phyloP scores from a whole-genome alignment of 345 rosid genomes.

The Orychophragmus violaceus region DNA sequence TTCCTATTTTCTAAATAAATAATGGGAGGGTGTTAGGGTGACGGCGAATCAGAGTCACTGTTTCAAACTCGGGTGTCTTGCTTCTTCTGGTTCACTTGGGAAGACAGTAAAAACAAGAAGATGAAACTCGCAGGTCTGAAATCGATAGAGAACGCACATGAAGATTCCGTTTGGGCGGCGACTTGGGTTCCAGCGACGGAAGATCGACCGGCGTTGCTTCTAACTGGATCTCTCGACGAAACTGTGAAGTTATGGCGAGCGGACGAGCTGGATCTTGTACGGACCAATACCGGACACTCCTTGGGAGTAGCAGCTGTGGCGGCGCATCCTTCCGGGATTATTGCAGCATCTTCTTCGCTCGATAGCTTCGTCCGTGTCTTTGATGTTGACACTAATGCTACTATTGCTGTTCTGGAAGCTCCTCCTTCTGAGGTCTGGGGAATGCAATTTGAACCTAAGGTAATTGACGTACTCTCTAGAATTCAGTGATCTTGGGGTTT shows the following conservation, averaged over 20 bases:
- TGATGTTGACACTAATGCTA: conserved; percentile 87
- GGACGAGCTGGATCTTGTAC: conserved; percentile 69
- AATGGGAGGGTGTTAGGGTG: neutral
- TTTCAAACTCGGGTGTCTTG: conserved; percentile 3
- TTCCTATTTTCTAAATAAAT: neutral
- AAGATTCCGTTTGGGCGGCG: conserved; percentile 90
- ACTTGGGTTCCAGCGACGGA: conserved; percentile 84
- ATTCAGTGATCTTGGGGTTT: neutral
- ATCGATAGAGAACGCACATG: conserved; percentile 75
- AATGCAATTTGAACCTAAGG: conserved; percentile 93
- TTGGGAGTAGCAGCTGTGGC: conserved; percentile 93
- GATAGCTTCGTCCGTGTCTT: conserved; percentile 94
- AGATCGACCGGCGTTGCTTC: conserved; percentile 55
- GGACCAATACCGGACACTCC: conserved; percentile 87
- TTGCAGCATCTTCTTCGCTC: conserved; percentile 87
- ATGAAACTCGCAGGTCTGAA: conserved; percentile 94
- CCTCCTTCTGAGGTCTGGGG: conserved; percentile 99
- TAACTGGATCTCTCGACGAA: conserved; percentile 93
- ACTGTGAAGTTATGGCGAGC: conserved; percentile 80
- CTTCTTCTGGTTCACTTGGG: neutral
- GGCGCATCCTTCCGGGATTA: conserved; percentile 90
- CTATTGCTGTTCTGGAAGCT: conserved; percentile 85
- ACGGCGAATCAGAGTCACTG: neutral
- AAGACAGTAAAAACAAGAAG: neutral
- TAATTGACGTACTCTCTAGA: neutral